These are phyloP conservation scores for Diaporthe velutina DNA, from an alignment of 2,329 filamentous ascomycete genomes.

Conservation along the genomic window DNA sequence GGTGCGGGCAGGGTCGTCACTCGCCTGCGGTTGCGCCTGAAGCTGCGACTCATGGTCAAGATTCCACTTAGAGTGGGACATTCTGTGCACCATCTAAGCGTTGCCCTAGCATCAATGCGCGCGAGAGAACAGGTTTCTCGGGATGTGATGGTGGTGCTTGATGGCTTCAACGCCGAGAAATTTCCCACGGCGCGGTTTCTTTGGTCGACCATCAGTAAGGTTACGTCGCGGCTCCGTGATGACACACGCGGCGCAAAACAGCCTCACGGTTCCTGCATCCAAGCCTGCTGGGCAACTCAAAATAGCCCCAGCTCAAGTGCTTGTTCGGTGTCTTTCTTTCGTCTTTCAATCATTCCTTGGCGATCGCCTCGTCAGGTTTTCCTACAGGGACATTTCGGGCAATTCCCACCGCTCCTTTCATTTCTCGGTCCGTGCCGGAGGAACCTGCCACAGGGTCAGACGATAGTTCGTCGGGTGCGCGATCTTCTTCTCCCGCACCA, in stretches of 20 bases:
- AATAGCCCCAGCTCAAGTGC: not conserved
- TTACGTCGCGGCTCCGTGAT: not conserved
- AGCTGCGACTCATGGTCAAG: not conserved
- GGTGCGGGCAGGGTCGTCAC: not conserved
- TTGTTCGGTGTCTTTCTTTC: not conserved
- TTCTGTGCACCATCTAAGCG: not conserved
- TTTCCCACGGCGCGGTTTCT: not conserved
- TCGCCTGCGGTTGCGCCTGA: not conserved
- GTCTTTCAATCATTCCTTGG: not conserved
- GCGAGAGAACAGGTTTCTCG: not conserved
- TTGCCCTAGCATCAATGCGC: conserved; percentile 4
- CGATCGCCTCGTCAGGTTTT: too few species aligned
- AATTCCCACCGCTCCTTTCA: not conserved
- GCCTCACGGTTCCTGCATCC: not conserved
- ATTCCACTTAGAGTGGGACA: not conserved
- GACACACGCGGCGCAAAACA: not conserved
- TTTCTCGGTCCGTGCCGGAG: conserved; percentile 23
- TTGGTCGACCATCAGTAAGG: not conserved
- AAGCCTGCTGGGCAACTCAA: conserved; percentile 17
- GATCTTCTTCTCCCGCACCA: not conserved
- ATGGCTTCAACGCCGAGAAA: not conserved
- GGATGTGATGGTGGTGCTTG: not conserved
- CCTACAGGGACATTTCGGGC: not conserved
- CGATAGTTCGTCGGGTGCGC: conserved; percentile 5
- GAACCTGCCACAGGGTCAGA: conserved; percentile 7